phyloP scores from a whole-genome alignment of 768 basidiomycete species.

The Trametes elegans region DNA sequence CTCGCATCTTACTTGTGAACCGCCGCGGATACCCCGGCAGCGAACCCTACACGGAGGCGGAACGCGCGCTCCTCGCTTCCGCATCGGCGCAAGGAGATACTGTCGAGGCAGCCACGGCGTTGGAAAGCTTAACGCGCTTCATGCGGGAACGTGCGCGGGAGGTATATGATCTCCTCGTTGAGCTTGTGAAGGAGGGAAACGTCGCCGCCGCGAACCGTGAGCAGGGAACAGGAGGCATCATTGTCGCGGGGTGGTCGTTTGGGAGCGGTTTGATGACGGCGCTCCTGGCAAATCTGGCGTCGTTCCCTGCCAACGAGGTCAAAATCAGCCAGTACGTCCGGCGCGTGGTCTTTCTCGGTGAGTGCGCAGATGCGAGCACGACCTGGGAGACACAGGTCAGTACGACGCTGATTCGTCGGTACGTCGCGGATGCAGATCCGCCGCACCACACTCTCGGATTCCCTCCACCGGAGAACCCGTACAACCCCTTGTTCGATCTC shows the following conservation, averaged over 20 bases:
- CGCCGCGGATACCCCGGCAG: conserved; percentile 24
- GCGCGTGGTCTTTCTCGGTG: conserved; percentile 12
- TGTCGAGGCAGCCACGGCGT: neutral
- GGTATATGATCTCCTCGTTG: conserved; percentile 2
- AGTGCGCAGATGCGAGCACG: neutral
- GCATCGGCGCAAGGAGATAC: too few species aligned
- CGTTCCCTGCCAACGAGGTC: conserved; percentile 2
- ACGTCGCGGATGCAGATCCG: too few species aligned
- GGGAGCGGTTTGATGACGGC: conserved; percentile 9
- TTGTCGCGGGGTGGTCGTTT: conserved; percentile 19
- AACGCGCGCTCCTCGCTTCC: conserved; percentile 8
- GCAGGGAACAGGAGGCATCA: conserved; percentile 9
- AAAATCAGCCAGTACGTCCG: conserved; percentile 11
- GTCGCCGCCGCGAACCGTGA: neutral
- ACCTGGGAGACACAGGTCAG: neutral
- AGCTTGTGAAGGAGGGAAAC: neutral
- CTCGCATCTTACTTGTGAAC: conserved; percentile 21
- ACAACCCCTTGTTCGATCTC: conserved; percentile 9
- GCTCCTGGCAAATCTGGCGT: conserved; percentile 14
- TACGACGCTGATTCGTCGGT: too few species aligned
- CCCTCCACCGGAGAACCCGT: neutral
- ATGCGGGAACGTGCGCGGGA: conserved; percentile 10
- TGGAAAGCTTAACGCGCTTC: neutral
- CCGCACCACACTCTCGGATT: neutral
- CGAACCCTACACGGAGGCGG: conserved; percentile 10